Conservation (phyloP, 1,139 yeast genomes). For the Nadsonia commutata region DNA sequence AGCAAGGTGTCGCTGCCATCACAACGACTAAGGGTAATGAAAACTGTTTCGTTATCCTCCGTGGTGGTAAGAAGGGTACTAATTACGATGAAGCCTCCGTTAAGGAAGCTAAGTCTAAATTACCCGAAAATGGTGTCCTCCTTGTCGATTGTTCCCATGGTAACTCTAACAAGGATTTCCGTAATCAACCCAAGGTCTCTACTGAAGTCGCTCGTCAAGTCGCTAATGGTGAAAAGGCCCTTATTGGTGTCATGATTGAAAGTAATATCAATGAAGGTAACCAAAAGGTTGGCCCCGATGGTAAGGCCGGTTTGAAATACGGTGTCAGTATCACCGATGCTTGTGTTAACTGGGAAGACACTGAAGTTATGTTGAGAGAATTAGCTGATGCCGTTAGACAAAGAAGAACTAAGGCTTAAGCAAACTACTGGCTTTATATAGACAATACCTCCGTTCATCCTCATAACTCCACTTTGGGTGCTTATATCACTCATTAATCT, state of each 20-base stretch:
- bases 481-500: too few species aligned
- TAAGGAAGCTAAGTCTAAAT: slow-evolving; percentile 53
- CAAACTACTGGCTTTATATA: too few species aligned
- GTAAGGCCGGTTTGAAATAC: slow-evolving; percentile 64
- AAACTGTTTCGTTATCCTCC: slow-evolving; percentile 56
- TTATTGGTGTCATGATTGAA: slow-evolving; percentile 94
- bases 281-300: slow-evolving; percentile 68
- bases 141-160: slow-evolving; percentile 99
- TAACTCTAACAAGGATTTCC: slow-evolving; percentile 84
- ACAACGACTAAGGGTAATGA: slow-evolving; percentile 91
- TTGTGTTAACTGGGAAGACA: slow-evolving; percentile 86
- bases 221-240: slow-evolving; percentile 57
- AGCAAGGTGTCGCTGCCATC: slow-evolving; percentile 92
- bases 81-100: slow-evolving; percentile 78
- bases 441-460: too few species aligned
- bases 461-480: too few species aligned
- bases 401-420: slow-evolving; percentile 38
- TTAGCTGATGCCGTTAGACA: slow-evolving; percentile 69
- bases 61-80: slow-evolving; percentile 93
- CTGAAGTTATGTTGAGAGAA: slow-evolving; percentile 63
- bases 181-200: slow-evolving; percentile 85
- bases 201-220: slow-evolving; percentile 70
- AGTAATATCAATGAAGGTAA: slow-evolving; percentile 85
- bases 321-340: slow-evolving; percentile 97
- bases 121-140: slow-evolving; percentile 33